Percentiles rank a stretch among this genome's conserved stretches.
These are phyloP conservation scores for Thozetella sp. DNA, from an alignment of 495 filamentous ascomycete genomes.

Conservation along the genomic window DNA sequence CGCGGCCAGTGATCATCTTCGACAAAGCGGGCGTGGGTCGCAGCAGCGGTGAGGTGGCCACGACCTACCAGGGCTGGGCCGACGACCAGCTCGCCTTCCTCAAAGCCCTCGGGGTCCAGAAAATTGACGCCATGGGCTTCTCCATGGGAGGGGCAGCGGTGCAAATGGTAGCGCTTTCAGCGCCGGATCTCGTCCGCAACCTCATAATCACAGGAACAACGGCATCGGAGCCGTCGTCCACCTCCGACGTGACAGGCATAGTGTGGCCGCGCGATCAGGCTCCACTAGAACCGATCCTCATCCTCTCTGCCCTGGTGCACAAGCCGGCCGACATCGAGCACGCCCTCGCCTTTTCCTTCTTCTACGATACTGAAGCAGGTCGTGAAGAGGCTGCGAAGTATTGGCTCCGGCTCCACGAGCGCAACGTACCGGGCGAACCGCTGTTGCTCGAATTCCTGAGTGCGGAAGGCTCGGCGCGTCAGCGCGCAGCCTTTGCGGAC, in stretches of 20 bases:
- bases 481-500: neutral
- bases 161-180: neutral
- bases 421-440: neutral
- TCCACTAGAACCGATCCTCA: neutral
- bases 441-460: neutral
- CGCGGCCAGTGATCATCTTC: slow-evolving; percentile 19
- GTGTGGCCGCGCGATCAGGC: neutral
- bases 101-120: neutral
- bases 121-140: neutral
- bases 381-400: neutral
- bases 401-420: neutral
- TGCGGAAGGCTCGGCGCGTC: neutral
- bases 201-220: neutral
- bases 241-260: neutral
- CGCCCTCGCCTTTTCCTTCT: neutral
- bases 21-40: slow-evolving; percentile 20
- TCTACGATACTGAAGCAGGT: neutral
- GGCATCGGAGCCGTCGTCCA: neutral
- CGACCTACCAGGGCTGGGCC: neutral
- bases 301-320: neutral
- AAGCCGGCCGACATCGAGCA: neutral
- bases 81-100: neutral
- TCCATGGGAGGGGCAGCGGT: neutral
- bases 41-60: slow-evolving; percentile 6
- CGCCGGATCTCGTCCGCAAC: neutral